Evolutionary conservation across 805 yeast species (phyloP).

Genomic region (Zygotorulaspora chibaensis): DNA sequence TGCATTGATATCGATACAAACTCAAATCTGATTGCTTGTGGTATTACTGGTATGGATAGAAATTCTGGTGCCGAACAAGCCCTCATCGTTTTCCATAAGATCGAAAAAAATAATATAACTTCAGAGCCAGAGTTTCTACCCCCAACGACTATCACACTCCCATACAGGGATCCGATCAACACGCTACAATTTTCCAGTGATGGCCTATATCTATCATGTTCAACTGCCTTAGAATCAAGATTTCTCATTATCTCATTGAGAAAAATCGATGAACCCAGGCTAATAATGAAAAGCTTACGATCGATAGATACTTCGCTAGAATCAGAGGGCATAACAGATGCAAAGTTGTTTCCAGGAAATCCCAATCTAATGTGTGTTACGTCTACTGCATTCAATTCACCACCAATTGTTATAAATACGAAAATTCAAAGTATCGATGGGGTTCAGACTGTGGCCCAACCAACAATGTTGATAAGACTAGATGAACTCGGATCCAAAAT

Average conservation of each 20-base stretch:
- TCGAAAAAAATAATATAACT: slow-evolving; percentile 20
- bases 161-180: slow-evolving; percentile 82
- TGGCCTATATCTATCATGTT: slow-evolving; percentile 66
- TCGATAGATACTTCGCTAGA: slow-evolving; percentile 63
- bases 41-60: slow-evolving; percentile 76
- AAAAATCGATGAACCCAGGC: slow-evolving; percentile 58
- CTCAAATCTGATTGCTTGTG: slow-evolving; percentile 67
- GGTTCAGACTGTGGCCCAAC: slow-evolving; percentile 49
- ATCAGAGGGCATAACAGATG: slow-evolving; percentile 84
- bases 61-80: slow-evolving; percentile 70
- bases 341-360: slow-evolving; percentile 67
- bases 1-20: slow-evolving; percentile 68
- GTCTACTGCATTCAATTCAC: slow-evolving; percentile 58
- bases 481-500: slow-evolving; percentile 80
- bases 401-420: slow-evolving; percentile 65
- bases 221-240: slow-evolving; percentile 65
- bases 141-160: slow-evolving; percentile 71
- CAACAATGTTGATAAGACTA: slow-evolving; percentile 55
- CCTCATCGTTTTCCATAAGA: slow-evolving; percentile 57
- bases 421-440: slow-evolving; percentile 45
- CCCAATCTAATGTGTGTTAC: slow-evolving; percentile 50
- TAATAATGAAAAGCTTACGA: slow-evolving; percentile 64
- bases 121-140: slow-evolving; percentile 37
- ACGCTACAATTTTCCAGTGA: slow-evolving; percentile 68
- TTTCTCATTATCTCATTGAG: slow-evolving; percentile 69